A percentile compares a stretch with the other conserved stretches of the same genome.
These are phyloP conservation scores for Mortierella sp. DNA, from an alignment of 371 early-diverging fungal species.

Conservation along the genomic window DNA sequence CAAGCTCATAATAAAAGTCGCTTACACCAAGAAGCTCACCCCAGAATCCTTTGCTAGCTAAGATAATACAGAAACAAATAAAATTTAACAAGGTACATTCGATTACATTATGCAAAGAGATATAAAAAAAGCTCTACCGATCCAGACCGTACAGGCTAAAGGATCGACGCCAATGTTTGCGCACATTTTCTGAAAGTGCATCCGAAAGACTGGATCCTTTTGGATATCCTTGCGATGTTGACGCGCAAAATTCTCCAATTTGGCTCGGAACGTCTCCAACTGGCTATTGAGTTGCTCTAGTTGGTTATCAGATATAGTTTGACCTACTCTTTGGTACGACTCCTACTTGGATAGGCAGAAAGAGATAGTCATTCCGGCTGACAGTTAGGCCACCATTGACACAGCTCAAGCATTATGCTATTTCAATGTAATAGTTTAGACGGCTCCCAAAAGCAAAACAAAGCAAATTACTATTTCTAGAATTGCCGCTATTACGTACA, in stretches of 20 bases:
- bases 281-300: slow-evolving; percentile 76
- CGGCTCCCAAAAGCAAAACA: not conserved
- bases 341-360: slow-evolving; percentile 48
- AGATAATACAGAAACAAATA: not conserved
- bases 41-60: slow-evolving; percentile 96
- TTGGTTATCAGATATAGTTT: slow-evolving; percentile 67
- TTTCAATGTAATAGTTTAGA: not conserved
- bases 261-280: slow-evolving; percentile 81
- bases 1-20: slow-evolving; percentile 98
- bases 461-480: not conserved
- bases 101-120: not conserved
- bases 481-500: slow-evolving; percentile 10
- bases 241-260: slow-evolving; percentile 88
- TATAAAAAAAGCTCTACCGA: not conserved
- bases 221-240: slow-evolving; percentile 91
- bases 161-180: slow-evolving; percentile 95
- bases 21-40: slow-evolving; percentile 94
- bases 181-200: slow-evolving; percentile 95
- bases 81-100: not conserved
- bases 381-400: not conserved
- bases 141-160: slow-evolving; percentile 77
- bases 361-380: not conserved
- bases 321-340: slow-evolving; percentile 68
- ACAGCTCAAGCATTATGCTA: not conserved
- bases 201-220: slow-evolving; percentile 88